Percentiles rank a stretch among this genome's conserved stretches.
Conservation (phyloP, 2,329 filamentous ascomycete species). For the Fusarium floridanum region DNA sequence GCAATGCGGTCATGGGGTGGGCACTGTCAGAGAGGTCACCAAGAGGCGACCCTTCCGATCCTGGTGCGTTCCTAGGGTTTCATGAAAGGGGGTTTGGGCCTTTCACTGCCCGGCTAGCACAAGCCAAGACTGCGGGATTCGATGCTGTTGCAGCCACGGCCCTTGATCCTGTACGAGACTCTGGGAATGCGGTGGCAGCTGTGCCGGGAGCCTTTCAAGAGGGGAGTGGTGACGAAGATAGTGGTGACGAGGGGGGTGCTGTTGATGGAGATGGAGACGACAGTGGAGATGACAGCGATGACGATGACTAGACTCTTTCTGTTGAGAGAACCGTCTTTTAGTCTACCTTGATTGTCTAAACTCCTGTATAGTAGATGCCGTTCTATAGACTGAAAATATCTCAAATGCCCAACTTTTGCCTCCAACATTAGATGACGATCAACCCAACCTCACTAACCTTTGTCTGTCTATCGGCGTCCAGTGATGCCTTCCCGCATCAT, state of each 20-base stretch:
- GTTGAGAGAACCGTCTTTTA: neutral
- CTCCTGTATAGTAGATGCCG: neutral
- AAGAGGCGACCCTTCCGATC: constrained; percentile 36
- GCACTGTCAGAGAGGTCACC: constrained; percentile 46
- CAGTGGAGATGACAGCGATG: neutral
- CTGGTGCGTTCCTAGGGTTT: constrained; percentile 46
- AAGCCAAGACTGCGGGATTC: constrained; percentile 13
- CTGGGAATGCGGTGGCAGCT: constrained; percentile 1
- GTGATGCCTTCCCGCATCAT: constrained; percentile 14
- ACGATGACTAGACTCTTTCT: neutral
- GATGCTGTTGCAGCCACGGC: constrained; percentile 18
- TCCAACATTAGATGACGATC: neutral
- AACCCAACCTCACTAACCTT: neutral
- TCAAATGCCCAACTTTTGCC: neutral
- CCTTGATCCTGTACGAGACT: neutral
- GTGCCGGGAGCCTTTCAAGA: neutral
- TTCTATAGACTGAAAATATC: neutral
- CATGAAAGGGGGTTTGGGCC: constrained; percentile 50
- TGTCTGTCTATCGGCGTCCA: neutral
- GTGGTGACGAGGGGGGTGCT: constrained; percentile 4
- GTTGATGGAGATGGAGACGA: neutral
- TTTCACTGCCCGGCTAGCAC: constrained; percentile 34
- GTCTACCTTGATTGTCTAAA: neutral
- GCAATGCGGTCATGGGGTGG: constrained; percentile 53
- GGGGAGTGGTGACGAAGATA: neutral